A percentile compares a stretch with the other conserved stretches of the same genome.
phyloP scores from a whole-genome alignment of 306 rosid species.

The Sesbania bispinosa region DNA sequence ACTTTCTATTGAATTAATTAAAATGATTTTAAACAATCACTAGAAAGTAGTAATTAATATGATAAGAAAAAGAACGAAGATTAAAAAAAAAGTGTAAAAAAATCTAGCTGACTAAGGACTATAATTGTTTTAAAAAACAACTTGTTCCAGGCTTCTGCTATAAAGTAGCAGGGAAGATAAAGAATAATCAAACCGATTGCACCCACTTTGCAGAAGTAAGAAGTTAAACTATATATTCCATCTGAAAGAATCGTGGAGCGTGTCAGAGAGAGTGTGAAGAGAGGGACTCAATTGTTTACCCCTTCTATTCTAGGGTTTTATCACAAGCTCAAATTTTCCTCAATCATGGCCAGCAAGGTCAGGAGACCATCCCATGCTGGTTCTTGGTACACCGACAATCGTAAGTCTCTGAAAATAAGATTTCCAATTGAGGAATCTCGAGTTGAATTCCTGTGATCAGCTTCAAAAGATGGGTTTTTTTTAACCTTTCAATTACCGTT shows the following conservation, averaged over 20 bases:
- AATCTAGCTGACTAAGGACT: too few relatives aligned
- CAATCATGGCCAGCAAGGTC: constrained; percentile 49
- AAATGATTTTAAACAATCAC: too few relatives aligned
- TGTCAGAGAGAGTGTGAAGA: too few relatives aligned
- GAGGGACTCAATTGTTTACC: neutral
- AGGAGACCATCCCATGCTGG: constrained; percentile 86
- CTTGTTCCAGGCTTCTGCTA: neutral
- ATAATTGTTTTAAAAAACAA: too few relatives aligned
- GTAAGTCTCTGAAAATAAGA: constrained; percentile 43
- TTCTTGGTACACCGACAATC: constrained; percentile 82
- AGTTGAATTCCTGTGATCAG: constrained; percentile 5
- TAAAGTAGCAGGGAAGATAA: neutral
- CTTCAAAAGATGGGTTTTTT: neutral
- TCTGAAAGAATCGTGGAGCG: neutral
- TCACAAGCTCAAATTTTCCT: constrained; percentile 11
- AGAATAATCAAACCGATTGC: neutral
- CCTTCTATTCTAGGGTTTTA: constrained; percentile 22
- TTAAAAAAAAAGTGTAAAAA: too few relatives aligned
- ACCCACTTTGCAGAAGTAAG: neutral
- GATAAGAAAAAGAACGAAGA: too few relatives aligned
- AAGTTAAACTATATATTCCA: neutral
- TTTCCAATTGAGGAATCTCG: neutral
- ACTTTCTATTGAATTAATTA: too few relatives aligned
- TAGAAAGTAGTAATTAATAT: too few relatives aligned
- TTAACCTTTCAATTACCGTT: neutral